These are phyloP conservation scores for Carpinus fangiana DNA, from an alignment of 306 rosid species.

Conservation along the genomic window DNA sequence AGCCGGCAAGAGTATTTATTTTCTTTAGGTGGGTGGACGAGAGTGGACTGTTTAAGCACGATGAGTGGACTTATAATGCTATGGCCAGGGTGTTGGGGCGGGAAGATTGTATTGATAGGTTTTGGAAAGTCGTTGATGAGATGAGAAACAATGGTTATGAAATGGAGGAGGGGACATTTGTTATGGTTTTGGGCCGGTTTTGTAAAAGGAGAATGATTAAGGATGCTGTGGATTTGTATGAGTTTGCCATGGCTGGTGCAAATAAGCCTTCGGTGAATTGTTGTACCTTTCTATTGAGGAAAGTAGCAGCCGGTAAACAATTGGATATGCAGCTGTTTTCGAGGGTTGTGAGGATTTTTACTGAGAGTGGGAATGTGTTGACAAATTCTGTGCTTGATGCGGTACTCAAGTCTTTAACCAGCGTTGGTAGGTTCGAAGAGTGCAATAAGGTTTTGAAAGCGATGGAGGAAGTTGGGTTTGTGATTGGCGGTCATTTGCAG, in stretches of 20 bases:
- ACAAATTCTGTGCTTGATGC: conserved; percentile 51
- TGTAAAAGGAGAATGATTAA: conserved; percentile 57
- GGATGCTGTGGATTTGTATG: conserved; percentile 79
- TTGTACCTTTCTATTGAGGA: conserved; percentile 58
- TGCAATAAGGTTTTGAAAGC: conserved; percentile 64
- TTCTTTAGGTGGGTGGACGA: conserved; percentile 86
- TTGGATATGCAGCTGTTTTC: conserved; percentile 60
- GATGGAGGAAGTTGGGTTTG: conserved; percentile 61
- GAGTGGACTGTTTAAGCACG: conserved; percentile 65
- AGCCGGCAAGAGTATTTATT: conserved; percentile 61
- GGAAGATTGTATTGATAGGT: conserved; percentile 66
- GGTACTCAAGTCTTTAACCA: conserved; percentile 55
- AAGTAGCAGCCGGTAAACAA: conserved; percentile 46
- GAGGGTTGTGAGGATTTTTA: conserved; percentile 50
- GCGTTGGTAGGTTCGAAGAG: conserved; percentile 56
- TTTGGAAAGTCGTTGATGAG: conserved; percentile 78
- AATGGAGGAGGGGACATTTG: conserved; percentile 60
- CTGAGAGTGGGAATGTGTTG: conserved; percentile 48
- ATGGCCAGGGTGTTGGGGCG: conserved; percentile 69
- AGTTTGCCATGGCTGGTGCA: conserved; percentile 68
- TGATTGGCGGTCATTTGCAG: conserved; percentile 37
- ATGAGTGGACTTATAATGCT: conserved; percentile 59
- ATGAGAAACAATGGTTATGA: conserved; percentile 58
- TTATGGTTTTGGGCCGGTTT: conserved; percentile 63
- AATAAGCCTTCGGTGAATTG: conserved; percentile 51